A percentile compares a stretch with the other conserved stretches of the same genome.
Conservation (phyloP, 306 rosid species). For the Medicago ruthenica region DNA sequence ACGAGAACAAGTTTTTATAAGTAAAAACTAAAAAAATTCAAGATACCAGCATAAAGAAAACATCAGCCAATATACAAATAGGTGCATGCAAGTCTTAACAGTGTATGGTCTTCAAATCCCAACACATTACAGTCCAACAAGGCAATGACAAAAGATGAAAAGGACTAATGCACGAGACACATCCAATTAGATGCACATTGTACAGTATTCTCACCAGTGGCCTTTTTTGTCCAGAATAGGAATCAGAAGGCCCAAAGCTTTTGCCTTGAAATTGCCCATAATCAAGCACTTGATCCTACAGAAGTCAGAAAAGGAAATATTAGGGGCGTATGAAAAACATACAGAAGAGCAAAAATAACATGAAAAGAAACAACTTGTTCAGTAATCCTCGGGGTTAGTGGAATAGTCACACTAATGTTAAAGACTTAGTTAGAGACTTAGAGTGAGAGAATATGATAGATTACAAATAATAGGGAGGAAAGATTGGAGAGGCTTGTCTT, state of each 20-base stretch:
- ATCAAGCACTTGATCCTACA: constrained; percentile 81
- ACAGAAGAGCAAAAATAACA: constrained; percentile 6
- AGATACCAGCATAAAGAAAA: constrained; percentile 11
- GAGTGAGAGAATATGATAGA: constrained; percentile 2
- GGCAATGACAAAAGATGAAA: constrained; percentile 18
- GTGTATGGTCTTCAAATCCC: constrained; percentile 12
- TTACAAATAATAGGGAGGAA: not conserved
- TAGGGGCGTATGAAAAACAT: constrained; percentile 33
- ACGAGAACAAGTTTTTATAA: constrained; percentile 34
- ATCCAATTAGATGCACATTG: constrained; percentile 39
- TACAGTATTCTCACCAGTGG: constrained; percentile 63
- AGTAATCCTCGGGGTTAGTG: not conserved
- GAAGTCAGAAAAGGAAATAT: constrained; percentile 41
- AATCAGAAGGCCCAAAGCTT: constrained; percentile 61
- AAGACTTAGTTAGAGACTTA: not conserved
- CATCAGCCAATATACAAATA: constrained; percentile 2
- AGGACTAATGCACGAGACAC: constrained; percentile 1
- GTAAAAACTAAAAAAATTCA: constrained; percentile 27
- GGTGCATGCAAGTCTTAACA: constrained; percentile 14
- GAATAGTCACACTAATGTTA: not conserved
- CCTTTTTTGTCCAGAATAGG: constrained; percentile 71
- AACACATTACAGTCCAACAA: constrained; percentile 20
- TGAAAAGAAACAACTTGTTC: constrained; percentile 18
- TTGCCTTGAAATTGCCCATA: constrained; percentile 72
- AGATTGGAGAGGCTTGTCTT: not conserved